Evolutionary conservation across 2,329 filamentous ascomycete genomes (phyloP), one percentile per base, ranked within the genome.

Genomic region (Teratosphaeria destructans): DNA sequence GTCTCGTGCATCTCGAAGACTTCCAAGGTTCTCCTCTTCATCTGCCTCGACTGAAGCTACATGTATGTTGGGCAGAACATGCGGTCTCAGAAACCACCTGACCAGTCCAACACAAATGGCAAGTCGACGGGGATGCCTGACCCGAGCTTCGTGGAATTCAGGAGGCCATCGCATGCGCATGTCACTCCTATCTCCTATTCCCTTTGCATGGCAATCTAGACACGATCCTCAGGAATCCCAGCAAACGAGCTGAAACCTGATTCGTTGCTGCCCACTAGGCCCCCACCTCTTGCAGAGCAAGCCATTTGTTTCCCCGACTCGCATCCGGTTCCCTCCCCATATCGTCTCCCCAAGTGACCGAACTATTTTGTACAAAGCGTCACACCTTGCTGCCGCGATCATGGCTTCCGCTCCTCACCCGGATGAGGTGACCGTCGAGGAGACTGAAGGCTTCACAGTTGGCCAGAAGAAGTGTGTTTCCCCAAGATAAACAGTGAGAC

Each of bases 361-460:
- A 43, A n/a, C 37, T 43, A 14, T 12, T 3, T 3, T 16, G 12
- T 43, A 43, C 37, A 43, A 43, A 12, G 37, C 5, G 37, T 43
- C 16, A 43, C 37, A 43, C 16, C 5, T 49, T 49, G 43, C 16
- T 23, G 43, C 19, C 14, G 32, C 58, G 57, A 68, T 23, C 64
- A 75, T 74, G 72, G 43, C 43, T 19, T 68, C 67, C 61, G 70
- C 74, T 53, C 63, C 68, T 29, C 70, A 77, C 65, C 83, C 89
- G 12, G 90, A 96, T 63, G 93, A 97, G 71, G 85, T 93, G 67
- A 81, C 88, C 76, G 87, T 90, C 65, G 89, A 94, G 79, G 83
- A 87, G 79, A 96, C 92, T 66, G 87, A 92, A 78, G 93, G 93
- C 74, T 97, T 96, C 87, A 96, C 95, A 85, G 88, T 64, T 16